Conservation (phyloP, 2,329 filamentous ascomycete genomes). For the Colletotrichum scovillei region DNA sequence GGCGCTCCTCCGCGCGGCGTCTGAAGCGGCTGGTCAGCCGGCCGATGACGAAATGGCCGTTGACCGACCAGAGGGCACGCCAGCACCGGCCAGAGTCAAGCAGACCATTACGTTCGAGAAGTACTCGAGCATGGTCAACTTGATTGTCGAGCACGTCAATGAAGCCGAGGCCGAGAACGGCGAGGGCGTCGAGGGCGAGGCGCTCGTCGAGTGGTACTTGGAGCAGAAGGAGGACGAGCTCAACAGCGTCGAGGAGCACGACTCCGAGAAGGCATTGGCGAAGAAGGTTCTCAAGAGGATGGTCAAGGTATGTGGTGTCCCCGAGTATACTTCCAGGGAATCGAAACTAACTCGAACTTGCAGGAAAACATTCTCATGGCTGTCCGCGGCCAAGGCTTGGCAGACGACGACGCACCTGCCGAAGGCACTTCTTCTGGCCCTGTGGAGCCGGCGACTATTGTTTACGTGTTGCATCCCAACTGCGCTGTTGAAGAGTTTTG, state of each 20-base stretch:
- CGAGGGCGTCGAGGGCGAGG: constrained; percentile 87
- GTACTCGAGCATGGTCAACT: constrained; percentile 90
- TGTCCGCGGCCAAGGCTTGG: constrained; percentile 71
- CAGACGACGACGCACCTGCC: constrained; percentile 55
- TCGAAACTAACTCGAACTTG: constrained; percentile 55
- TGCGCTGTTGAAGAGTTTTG: constrained; percentile 79
- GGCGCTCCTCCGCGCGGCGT: constrained; percentile 53
- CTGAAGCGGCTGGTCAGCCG: constrained; percentile 56
- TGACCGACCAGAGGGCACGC: constrained; percentile 47
- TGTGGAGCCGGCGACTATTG: constrained; percentile 56
- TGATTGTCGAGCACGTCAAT: constrained; percentile 84
- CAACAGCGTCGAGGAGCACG: constrained; percentile 59
- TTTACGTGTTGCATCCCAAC: constrained; percentile 95
- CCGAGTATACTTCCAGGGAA: constrained; percentile 50
- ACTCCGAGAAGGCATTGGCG: constrained; percentile 81
- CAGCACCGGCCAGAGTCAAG: constrained; percentile 64
- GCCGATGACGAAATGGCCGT: constrained; percentile 60
- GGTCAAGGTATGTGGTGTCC: constrained; percentile 73
- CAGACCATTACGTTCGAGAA: constrained; percentile 96
- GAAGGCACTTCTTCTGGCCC: constrained; percentile 56
- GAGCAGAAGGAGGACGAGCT: constrained; percentile 90
- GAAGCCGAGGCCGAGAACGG: constrained; percentile 81
- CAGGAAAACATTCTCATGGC: constrained; percentile 91
- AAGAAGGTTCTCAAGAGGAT: constrained; percentile 93
- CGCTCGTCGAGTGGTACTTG: constrained; percentile 88